Conservation (phyloP, 2,329 filamentous ascomycete species). For the Xylariaceae sp. region DNA sequence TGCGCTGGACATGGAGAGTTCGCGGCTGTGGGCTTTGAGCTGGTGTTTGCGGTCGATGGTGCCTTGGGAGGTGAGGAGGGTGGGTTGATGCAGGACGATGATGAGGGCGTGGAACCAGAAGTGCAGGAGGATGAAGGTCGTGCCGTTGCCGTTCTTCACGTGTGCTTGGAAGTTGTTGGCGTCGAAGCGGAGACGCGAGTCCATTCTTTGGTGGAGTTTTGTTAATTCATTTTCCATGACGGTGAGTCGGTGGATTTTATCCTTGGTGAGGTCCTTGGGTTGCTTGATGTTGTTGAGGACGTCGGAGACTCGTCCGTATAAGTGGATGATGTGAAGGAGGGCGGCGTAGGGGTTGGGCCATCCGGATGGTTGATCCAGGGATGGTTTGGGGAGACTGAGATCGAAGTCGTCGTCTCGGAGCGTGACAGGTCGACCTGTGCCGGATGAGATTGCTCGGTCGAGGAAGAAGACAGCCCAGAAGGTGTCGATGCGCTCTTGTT, state of each 20-base stretch:
- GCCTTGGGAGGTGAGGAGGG: conserved; percentile 71
- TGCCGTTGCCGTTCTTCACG: conserved; percentile 72
- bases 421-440: conserved; percentile 78
- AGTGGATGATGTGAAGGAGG: conserved; percentile 75
- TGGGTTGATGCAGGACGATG: conserved; percentile 79
- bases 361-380: conserved; percentile 50
- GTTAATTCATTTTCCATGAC: conserved; percentile 80
- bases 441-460: conserved; percentile 81
- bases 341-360: conserved; percentile 77
- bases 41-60: conserved; percentile 56
- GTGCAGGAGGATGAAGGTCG: conserved; percentile 80
- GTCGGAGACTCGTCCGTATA: conserved; percentile 81
- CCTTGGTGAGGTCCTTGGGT: conserved; percentile 66
- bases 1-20: conserved; percentile 79
- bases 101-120: conserved; percentile 88
- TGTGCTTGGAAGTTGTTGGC: conserved; percentile 82
- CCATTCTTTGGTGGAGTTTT: conserved; percentile 64
- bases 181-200: conserved; percentile 73
- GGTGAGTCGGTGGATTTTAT: conserved; percentile 65
- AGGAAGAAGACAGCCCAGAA: conserved; percentile 90
- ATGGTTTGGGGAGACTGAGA: conserved; percentile 57
- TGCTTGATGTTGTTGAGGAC: conserved; percentile 75
- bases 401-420: conserved; percentile 82
- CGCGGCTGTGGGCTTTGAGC: conserved; percentile 72
- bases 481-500: conserved; percentile 78